These are phyloP conservation scores for Paramarasmius palmivorus DNA, from an alignment of 1,284 basidiomycete genomes.

Conservation along the genomic window DNA sequence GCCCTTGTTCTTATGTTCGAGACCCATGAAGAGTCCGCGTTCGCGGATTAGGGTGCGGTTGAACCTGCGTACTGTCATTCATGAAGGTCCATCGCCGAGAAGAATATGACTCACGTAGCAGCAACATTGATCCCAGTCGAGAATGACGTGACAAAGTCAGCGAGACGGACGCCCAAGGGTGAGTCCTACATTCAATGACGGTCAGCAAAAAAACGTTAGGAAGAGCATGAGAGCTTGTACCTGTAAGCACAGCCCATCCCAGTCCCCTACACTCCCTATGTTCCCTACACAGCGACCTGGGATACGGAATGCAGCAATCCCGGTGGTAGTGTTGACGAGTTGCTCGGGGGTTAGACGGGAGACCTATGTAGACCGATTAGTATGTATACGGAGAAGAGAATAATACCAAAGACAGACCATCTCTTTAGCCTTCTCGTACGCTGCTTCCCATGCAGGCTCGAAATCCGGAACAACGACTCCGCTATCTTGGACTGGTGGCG, in stretches of 20 bases:
- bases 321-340: background rate
- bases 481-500: slow-evolving; percentile 16
- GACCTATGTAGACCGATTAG: background rate
- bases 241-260: background rate
- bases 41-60: slow-evolving; percentile 66
- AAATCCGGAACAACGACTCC: slow-evolving; percentile 21
- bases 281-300: background rate
- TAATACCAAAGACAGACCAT: slow-evolving; percentile 10
- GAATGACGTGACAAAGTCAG: background rate
- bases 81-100: background rate
- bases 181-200: background rate
- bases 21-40: slow-evolving; percentile 75
- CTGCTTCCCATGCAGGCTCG: slow-evolving; percentile 23
- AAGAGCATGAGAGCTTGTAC: background rate
- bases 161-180: background rate
- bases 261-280: background rate
- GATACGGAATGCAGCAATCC: background rate
- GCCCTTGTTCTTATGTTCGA: slow-evolving; percentile 79
- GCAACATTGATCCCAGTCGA: background rate
- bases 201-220: background rate
- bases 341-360: background rate
- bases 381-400: too few relatives aligned
- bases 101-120: background rate
- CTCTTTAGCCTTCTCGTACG: slow-evolving; percentile 23
- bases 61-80: slow-evolving; percentile 46